Evolutionary conservation across 805 yeast species (phyloP).

Genomic region (Metschnikowia orientalis): DNA sequence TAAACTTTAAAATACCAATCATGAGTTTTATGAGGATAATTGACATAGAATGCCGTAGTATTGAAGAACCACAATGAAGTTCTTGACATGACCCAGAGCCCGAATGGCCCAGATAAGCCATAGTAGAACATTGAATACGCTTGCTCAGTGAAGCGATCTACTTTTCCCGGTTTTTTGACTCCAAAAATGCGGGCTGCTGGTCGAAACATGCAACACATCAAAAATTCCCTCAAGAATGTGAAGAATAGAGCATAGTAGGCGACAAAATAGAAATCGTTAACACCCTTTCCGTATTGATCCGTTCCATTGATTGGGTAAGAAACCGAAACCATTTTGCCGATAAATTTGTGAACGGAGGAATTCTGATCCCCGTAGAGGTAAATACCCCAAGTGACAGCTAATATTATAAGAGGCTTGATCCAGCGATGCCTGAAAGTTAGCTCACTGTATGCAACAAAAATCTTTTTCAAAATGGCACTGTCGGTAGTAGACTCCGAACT

Average conservation of each 20-base stretch:
- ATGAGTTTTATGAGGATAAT: conserved; percentile 80
- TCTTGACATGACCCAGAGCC: conserved; percentile 77
- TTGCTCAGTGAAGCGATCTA: conserved; percentile 88
- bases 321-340: conserved; percentile 59
- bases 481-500: conserved; percentile 34
- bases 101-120: conserved; percentile 77
- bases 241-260: conserved; percentile 78
- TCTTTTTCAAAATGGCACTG: conserved; percentile 50
- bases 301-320: conserved; percentile 62
- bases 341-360: conserved; percentile 50
- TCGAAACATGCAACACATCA: conserved; percentile 73
- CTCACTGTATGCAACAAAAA: conserved; percentile 57
- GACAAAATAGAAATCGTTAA: conserved; percentile 75
- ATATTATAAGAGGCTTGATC: conserved; percentile 58
- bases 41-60: conserved; percentile 72
- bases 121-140: conserved; percentile 79
- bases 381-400: conserved; percentile 37
- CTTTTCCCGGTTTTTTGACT: conserved; percentile 49
- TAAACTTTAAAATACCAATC: conserved; percentile 69
- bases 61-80: conserved; percentile 88
- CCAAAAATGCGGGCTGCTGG: conserved; percentile 64
- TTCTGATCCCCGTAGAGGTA: conserved; percentile 56
- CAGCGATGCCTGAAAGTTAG: conserved; percentile 61
- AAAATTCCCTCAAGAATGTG: conserved; percentile 85
- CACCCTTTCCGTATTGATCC: conserved; percentile 82